phyloP scores from a whole-genome alignment of 2,329 filamentous ascomycete genomes.

The Aspergillus puulaauensis region DNA sequence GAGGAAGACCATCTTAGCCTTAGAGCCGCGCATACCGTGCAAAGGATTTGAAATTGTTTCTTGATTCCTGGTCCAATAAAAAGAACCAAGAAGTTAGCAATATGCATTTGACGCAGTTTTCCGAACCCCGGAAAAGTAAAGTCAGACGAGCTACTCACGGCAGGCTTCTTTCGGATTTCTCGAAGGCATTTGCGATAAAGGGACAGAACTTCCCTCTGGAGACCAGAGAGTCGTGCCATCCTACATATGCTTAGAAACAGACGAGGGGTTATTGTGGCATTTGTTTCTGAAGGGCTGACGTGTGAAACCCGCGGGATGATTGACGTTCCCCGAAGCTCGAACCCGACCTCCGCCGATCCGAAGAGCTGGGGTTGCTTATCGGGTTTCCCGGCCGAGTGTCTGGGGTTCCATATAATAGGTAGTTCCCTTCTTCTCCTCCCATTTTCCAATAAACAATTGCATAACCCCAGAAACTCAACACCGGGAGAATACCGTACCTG shows the following conservation, averaged over 20 bases:
- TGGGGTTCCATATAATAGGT: slow-evolving; percentile 3
- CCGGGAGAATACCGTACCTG: neutral
- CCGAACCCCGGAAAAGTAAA: neutral
- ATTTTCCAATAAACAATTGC: neutral
- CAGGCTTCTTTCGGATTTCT: slow-evolving; percentile 76
- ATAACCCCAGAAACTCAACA: neutral
- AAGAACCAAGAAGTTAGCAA: neutral
- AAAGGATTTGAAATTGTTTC: slow-evolving; percentile 42
- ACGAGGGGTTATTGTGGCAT: neutral
- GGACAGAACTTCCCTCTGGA: slow-evolving; percentile 84
- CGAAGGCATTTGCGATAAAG: slow-evolving; percentile 86
- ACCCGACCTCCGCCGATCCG: neutral
- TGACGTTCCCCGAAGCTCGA: neutral
- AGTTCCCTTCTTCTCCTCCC: neutral
- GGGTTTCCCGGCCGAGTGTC: slow-evolving; percentile 29
- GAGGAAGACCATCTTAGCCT: neutral
- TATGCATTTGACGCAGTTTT: neutral
- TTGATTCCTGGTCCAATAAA: slow-evolving; percentile 34
- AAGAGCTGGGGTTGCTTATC: slow-evolving; percentile 7
- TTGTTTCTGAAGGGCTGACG: slow-evolving; percentile 3
- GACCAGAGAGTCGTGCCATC: slow-evolving; percentile 65
- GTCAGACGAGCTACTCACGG: slow-evolving; percentile 48
- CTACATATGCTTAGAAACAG: neutral
- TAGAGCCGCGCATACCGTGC: slow-evolving; percentile 35
- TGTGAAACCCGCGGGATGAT: neutral